Evolutionary conservation across 2,329 filamentous ascomycete genomes (phyloP), one percentile per base, ranked within the genome.

Genomic region (Coniochaeta ligniaria): DNA sequence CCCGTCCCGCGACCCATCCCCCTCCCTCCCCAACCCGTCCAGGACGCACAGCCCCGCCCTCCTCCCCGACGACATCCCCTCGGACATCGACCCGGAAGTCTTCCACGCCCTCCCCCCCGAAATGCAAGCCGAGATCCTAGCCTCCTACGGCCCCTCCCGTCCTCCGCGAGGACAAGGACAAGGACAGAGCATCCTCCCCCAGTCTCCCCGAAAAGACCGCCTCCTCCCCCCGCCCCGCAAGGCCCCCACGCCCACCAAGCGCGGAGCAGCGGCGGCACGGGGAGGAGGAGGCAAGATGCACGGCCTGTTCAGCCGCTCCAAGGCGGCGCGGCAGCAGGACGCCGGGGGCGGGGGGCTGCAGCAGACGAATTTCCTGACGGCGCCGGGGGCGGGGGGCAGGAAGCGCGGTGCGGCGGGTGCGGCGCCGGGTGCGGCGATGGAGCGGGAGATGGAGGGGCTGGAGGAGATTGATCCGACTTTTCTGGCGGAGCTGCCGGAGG

Each of bases 101-200:
- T 88, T 98, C 63, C 84, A 88, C 47, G 91, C 90, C 1, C 78
- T 99, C 0, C 95, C 95, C 0, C 86, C 89, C 41, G 92, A 96
- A 63, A 85, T 99, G 70, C 90, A 93, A 63, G 85, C 87, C 1
- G 95, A 98, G 73, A 80, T 98, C 0, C 74, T 97, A 9, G 87
- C 84, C 2, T 86, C 89, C 36, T 96, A 96, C 69, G 73, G 76
- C 59, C 71, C 52, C 4, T 59, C 60, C 41, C 17, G 3, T 5
- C 11, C 6, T 1, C 31, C 47, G 22, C 20, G 22, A 17, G 43
- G 58, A 12, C 77, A 76, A 62, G 68, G 71, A 12, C 20, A 17
- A 17, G 43, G 58, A 12, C 77, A 76, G 62, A 69, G 71, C 6
- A 63, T 72, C 3, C 74, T 75, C 14, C 75, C 73, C 1, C 79